Evolutionary conservation across 495 filamentous ascomycete species (phyloP).

Genomic region (Talaromyces ruber): DNA sequence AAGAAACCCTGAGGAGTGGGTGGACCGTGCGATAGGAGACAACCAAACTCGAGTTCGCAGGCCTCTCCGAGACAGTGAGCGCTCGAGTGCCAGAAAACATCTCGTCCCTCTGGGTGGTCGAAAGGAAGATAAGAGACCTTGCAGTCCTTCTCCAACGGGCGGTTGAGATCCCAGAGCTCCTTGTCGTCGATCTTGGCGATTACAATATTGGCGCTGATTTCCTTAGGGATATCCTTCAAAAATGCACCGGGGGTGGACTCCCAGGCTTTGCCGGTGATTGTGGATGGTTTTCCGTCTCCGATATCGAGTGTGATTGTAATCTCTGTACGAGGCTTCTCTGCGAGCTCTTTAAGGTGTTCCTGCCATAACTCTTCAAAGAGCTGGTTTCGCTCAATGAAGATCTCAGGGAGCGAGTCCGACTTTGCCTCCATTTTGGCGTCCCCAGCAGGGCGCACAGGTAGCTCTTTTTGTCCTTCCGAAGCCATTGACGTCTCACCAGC

Average conservation of each 20-base stretch:
- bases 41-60: constrained; percentile 79
- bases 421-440: constrained; percentile 18
- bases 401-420: constrained; percentile 56
- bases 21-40: constrained; percentile 85
- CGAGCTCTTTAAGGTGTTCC: constrained; percentile 64
- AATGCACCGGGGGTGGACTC: constrained; percentile 47
- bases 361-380: constrained; percentile 86
- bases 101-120: constrained; percentile 71
- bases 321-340: constrained; percentile 34
- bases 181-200: constrained; percentile 73
- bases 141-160: constrained; percentile 72
- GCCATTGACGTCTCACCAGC: constrained; percentile 21
- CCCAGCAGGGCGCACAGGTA: constrained; percentile 30
- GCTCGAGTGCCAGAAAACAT: constrained; percentile 89
- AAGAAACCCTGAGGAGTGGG: constrained; percentile 93
- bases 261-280: constrained; percentile 40
- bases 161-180: constrained; percentile 83
- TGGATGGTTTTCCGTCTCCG: constrained; percentile 34
- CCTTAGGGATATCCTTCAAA: constrained; percentile 43
- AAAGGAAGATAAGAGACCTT: constrained; percentile 75
- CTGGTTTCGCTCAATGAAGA: constrained; percentile 70
- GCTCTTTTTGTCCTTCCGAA: constrained; percentile 30
- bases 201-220: constrained; percentile 47
- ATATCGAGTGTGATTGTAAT: constrained; percentile 43
- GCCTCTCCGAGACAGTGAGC: constrained; percentile 94